phyloP scores from a whole-genome alignment of 441 rosid genomes.

The Dalechampia spathulata region DNA sequence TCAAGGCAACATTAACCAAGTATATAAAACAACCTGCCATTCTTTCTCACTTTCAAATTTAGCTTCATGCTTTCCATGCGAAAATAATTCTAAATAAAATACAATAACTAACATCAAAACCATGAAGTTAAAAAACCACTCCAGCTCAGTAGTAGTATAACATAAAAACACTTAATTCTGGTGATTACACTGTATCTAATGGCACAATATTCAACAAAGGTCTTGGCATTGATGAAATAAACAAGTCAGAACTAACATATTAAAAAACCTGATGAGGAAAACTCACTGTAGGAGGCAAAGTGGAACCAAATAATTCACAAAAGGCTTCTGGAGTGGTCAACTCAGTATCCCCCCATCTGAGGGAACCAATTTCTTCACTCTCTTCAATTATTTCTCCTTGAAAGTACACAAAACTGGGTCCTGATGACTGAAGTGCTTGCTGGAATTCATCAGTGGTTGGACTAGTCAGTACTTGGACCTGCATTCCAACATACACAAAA shows the following conservation, averaged over 20 bases:
- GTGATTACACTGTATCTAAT: neutral
- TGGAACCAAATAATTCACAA: slow-evolving; percentile 60
- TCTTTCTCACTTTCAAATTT: no score
- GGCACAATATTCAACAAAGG: neutral
- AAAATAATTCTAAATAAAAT: no score
- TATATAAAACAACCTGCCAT: no score
- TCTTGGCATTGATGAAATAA: slow-evolving; percentile 5
- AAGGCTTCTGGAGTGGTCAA: slow-evolving; percentile 62
- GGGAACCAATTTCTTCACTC: slow-evolving; percentile 63
- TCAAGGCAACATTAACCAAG: no score
- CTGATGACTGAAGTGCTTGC: slow-evolving; percentile 46
- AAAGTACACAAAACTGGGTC: slow-evolving; percentile 71
- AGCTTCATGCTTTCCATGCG: no score
- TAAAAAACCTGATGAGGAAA: slow-evolving; percentile 10
- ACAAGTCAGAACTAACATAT: slow-evolving; percentile 1
- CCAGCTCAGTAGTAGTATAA: no score
- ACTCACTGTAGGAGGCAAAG: slow-evolving; percentile 81
- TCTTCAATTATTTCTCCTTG: slow-evolving; percentile 66
- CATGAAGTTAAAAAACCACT: no score
- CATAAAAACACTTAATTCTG: no score
- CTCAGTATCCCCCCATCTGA: slow-evolving; percentile 57
- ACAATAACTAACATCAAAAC: no score
- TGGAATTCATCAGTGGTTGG: slow-evolving; percentile 67
- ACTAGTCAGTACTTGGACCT: slow-evolving; percentile 75
- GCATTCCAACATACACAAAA: slow-evolving; percentile 23